A percentile compares a stretch with the other conserved stretches of the same genome.
phyloP scores from a whole-genome alignment of 345 rosid genomes.

The Salix brachista region DNA sequence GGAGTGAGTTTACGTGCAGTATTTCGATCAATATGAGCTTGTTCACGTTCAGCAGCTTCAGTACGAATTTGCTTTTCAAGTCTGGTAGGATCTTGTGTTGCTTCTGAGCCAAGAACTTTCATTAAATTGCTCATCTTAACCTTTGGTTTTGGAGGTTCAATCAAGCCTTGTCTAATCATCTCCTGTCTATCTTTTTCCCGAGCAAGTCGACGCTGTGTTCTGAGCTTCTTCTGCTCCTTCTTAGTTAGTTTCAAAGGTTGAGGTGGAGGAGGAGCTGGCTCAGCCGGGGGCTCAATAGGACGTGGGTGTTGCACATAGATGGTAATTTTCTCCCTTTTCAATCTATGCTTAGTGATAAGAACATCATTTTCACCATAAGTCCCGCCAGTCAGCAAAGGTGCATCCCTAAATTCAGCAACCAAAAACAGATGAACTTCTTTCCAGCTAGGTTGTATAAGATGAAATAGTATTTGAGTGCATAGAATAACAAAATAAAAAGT shows the following conservation, averaged over 20 bases:
- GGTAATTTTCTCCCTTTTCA: constrained; percentile 73
- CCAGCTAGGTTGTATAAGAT: neutral
- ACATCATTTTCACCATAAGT: constrained; percentile 55
- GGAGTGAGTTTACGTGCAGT: constrained; percentile 92
- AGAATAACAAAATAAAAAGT: neutral
- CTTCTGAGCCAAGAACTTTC: constrained; percentile 97
- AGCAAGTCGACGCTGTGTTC: constrained; percentile 87
- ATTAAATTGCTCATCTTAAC: constrained; percentile 93
- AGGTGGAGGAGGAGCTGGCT: constrained; percentile 91
- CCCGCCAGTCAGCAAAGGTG: constrained; percentile 45
- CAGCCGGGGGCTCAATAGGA: constrained; percentile 93
- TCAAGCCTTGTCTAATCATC: constrained; percentile 92
- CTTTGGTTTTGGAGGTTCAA: constrained; percentile 88
- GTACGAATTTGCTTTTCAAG: constrained; percentile 90
- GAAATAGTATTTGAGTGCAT: neutral
- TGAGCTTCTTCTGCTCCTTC: constrained; percentile 92
- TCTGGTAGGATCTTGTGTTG: constrained; percentile 95
- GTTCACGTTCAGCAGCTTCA: constrained; percentile 98
- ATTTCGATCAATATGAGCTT: constrained; percentile 91
- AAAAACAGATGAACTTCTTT: neutral
- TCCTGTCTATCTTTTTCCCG: constrained; percentile 91
- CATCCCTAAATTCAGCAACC: constrained; percentile 56
- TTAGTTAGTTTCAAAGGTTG: constrained; percentile 90
- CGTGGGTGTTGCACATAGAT: constrained; percentile 87
- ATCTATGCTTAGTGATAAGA: constrained; percentile 27